Base-by-base conservation (phyloP, 1,284 basidiomycete genomes). In the Anthracocystis panici-leucophaei region DNA sequence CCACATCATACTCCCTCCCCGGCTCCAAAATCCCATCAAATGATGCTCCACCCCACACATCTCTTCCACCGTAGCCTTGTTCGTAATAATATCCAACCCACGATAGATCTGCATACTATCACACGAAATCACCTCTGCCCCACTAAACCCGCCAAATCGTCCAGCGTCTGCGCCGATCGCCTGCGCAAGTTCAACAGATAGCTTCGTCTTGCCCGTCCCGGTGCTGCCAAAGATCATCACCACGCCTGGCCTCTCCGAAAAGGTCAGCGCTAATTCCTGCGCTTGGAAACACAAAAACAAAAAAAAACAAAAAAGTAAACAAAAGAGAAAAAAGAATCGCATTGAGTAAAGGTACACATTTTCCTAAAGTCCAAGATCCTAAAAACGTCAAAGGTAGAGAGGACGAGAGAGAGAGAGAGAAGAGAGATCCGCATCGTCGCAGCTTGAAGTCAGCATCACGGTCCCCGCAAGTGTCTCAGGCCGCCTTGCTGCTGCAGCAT, bases 101-200 rank as follows among this genome's bases (percentile, higher is more conserved):
- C 88, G 88, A 85, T 99, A 99, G 16, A 95, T 91, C 86, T 99
- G 97, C 95, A 99, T 99, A 11, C 96, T 91, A 86, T 99, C 97
- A 10, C 95, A 93, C 79, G 97, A 97, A 83, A 99, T 92, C 75
- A 98, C 89, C 80, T 91, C 85, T 0, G 77, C 85, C 0, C 50
- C 49, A 8, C 14, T 35, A n/a, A 60, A 63, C 9, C 41, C n/a
- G 3, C 62, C 68, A n/a, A 45, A 64, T 1, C 46, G 41, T 0
- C 8, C 38, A 2, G 49, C 10, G 20, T 50, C n/a, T 2, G 41
- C 25, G 5, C 55, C n/a, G 20, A 85, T 55, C 18, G 89, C 88
- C 27, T 91, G 88, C 14, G 94, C 94, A 16, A 99, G 88, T 64
- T 97, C 91, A 21, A 99, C 91, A 0, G 93, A 93, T 2, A 99